A percentile compares a stretch with the other conserved stretches of the same genome.
Conservation (phyloP, 106 monocot genomes). For the Agapanthus africanus region DNA sequence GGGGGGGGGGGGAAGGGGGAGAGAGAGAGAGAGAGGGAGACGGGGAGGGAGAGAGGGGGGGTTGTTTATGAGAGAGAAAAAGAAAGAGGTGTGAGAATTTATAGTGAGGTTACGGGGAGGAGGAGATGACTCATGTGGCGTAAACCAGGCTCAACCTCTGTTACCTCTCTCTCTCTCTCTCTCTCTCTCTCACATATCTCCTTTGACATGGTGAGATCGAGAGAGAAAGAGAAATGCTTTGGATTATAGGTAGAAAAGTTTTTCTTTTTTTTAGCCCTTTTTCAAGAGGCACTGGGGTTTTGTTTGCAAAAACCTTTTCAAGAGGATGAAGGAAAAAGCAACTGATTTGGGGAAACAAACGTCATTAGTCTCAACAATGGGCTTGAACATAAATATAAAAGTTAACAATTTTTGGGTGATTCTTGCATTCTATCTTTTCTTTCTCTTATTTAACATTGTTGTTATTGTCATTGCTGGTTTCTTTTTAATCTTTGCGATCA, state of each 20-base stretch:
- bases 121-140: neutral
- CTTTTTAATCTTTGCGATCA: too few species aligned
- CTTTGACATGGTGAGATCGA: neutral
- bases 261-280: too few species aligned
- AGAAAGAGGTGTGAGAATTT: neutral
- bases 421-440: too few species aligned
- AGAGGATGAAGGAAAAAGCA: neutral
- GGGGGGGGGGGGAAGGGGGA: too few species aligned
- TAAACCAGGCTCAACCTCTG: neutral
- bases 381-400: too few species aligned
- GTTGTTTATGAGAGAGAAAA: neutral
- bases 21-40: neutral
- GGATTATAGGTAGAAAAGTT: neutral
- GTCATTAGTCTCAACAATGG: too few species aligned
- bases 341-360: too few species aligned
- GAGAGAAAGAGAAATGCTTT: neutral
- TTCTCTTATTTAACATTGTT: too few species aligned
- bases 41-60: neutral
- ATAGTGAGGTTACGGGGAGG: neutral
- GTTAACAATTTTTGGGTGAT: too few species aligned
- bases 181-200: neutral
- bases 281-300: neutral
- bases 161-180: neutral
- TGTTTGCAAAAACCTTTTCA: neutral
- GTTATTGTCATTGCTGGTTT: too few species aligned